These are phyloP conservation scores for Phytophthora capsici DNA, from an alignment of 352 stramenopile genomes.

Conservation along the genomic window DNA sequence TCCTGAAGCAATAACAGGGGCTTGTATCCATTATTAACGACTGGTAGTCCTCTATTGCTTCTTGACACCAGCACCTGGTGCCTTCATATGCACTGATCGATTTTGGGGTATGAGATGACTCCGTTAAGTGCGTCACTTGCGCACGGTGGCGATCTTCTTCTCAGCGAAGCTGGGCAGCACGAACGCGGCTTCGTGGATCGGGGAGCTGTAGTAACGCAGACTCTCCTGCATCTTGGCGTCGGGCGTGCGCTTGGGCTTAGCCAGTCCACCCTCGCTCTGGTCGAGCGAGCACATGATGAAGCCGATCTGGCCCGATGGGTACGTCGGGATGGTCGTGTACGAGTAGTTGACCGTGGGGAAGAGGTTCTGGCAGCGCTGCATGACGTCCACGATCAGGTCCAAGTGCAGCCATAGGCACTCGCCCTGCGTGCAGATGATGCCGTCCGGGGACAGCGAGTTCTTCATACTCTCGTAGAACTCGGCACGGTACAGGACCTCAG, in stretches of 20 bases:
- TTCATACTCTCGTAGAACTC: slow-evolving; percentile 97
- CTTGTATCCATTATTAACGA: too few species aligned
- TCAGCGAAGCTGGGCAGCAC: slow-evolving; percentile 96
- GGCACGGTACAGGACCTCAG: slow-evolving; percentile 94
- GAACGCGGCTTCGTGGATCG: slow-evolving; percentile 96
- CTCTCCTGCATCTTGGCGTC: slow-evolving; percentile 63
- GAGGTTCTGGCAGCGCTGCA: slow-evolving; percentile 88
- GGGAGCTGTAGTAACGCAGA: slow-evolving; percentile 95
- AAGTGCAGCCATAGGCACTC: slow-evolving; percentile 99
- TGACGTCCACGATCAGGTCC: slow-evolving; percentile 96
- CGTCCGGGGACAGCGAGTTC: slow-evolving; percentile 84
- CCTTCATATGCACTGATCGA: too few species aligned
- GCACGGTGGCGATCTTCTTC: slow-evolving; percentile 78
- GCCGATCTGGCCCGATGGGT: slow-evolving; percentile 99
- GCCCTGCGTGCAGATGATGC: slow-evolving; percentile 92
- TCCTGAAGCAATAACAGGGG: too few species aligned
- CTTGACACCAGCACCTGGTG: too few species aligned
- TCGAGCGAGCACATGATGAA: slow-evolving; percentile 95
- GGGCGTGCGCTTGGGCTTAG: slow-evolving; percentile 74
- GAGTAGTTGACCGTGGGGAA: slow-evolving; percentile 98
- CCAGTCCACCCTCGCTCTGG: slow-evolving; percentile 58
- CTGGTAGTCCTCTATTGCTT: too few species aligned
- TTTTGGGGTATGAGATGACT: too few species aligned
- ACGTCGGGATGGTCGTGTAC: slow-evolving; percentile 99
- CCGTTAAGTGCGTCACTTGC: slow-evolving; percentile 62